phyloP scores from a whole-genome alignment of 345 rosid genomes.

The Eucalyptus cladocalyx region DNA sequence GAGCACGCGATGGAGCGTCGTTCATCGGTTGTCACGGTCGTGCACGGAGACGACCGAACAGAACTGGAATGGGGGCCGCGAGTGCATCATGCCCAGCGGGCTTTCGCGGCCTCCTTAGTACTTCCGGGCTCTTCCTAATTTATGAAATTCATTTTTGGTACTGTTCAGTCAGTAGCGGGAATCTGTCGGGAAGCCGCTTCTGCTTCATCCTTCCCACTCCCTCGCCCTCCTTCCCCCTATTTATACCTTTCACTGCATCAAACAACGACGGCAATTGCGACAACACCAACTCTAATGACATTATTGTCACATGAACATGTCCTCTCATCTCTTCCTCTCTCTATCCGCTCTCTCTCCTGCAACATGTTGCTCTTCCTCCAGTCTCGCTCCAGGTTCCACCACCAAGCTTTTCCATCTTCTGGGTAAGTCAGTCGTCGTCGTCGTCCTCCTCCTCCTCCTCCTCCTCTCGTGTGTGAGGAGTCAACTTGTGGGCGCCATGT shows the following conservation, averaged over 20 bases:
- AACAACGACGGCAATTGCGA: background rate
- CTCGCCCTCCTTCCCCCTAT: background rate
- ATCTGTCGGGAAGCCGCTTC: slow-evolving; percentile 25
- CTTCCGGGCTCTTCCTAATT: too few species aligned
- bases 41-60: too few species aligned
- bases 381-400: background rate
- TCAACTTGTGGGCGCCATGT: background rate
- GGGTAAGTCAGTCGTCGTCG: background rate
- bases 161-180: slow-evolving; percentile 31
- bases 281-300: background rate
- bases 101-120: too few species aligned
- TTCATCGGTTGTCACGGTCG: too few species aligned
- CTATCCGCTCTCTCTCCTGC: background rate
- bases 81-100: too few species aligned
- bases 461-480: background rate
- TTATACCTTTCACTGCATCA: background rate
- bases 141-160: background rate
- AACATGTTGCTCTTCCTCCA: background rate
- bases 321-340: background rate
- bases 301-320: background rate
- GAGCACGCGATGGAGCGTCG: too few species aligned
- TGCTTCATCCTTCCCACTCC: slow-evolving; percentile 7
- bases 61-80: too few species aligned
- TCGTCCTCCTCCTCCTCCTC: background rate
- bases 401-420: background rate